phyloP scores from a whole-genome alignment of 225 moss, liverwort and hornwort species.

The Polytrichum commune region DNA sequence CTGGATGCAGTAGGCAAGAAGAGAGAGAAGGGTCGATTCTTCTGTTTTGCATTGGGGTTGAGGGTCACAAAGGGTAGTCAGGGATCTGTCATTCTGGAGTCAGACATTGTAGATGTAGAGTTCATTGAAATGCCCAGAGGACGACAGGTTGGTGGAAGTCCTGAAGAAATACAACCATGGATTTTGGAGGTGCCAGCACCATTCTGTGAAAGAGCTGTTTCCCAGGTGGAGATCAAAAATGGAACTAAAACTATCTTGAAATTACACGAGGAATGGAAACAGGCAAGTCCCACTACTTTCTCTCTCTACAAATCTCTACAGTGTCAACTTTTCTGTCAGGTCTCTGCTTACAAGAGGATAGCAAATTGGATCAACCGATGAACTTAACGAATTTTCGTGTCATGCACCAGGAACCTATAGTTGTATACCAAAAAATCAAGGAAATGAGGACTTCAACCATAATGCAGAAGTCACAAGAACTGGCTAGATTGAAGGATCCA shows the following conservation, averaged over 20 bases:
- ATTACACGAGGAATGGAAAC: conserved; percentile 8
- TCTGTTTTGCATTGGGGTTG: neutral
- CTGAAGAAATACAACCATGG: neutral
- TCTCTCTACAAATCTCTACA: too few species aligned
- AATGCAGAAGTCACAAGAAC: neutral
- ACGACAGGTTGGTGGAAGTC: conserved; percentile 3
- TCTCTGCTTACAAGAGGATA: too few species aligned
- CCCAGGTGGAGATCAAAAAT: neutral
- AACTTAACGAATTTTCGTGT: too few species aligned
- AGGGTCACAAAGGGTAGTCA: neutral
- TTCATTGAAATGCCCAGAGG: conserved; percentile 7
- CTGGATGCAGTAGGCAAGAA: too few species aligned
- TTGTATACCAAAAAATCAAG: conserved; percentile 1
- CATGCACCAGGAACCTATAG: neutral
- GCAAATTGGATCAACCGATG: too few species aligned
- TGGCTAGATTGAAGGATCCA: neutral
- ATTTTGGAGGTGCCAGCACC: neutral
- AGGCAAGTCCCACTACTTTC: neutral
- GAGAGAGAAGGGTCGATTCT: neutral
- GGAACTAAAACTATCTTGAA: conserved; percentile 1
- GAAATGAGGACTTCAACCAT: neutral
- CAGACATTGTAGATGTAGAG: neutral
- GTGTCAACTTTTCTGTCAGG: too few species aligned
- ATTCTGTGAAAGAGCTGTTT: neutral
- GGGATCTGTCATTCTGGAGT: conserved; percentile 1